A percentile compares a stretch with the other conserved stretches of the same genome.
Conservation (phyloP, 78 protist species). For the Isochrysis galbana region DNA sequence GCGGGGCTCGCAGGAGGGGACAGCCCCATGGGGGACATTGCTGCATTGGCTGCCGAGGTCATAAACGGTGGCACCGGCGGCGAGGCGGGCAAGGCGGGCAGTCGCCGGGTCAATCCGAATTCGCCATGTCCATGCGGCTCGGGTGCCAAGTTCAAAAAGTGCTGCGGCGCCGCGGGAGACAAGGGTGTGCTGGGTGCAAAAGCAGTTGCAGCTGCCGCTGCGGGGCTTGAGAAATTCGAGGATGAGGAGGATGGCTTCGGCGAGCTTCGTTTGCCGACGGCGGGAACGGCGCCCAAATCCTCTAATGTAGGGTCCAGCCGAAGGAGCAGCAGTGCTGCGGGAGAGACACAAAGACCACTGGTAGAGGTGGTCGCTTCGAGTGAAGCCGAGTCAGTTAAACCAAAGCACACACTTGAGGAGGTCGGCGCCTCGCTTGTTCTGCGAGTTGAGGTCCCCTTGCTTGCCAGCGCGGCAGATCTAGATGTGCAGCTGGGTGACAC, state of each 20-base stretch:
- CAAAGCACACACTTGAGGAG: not conserved
- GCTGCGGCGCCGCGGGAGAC: not conserved
- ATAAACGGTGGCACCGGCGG: not conserved
- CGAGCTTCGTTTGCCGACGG: no score
- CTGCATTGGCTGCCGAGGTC: not conserved
- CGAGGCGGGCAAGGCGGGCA: not conserved
- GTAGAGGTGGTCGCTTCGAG: not conserved
- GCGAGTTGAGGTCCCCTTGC: not conserved
- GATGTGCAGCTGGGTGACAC: not conserved
- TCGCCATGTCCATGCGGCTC: no score
- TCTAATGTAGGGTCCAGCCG: no score
- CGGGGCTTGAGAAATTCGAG: no score
- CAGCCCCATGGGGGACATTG: not conserved
- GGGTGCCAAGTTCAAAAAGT: no score
- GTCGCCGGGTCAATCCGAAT: not conserved
- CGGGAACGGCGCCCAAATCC: no score
- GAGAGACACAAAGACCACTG: not conserved
- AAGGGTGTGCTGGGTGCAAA: no score
- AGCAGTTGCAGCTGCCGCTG: no score
- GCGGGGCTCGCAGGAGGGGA: not conserved
- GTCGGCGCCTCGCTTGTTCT: not conserved
- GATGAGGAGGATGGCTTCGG: not conserved
- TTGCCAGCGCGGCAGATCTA: not conserved
- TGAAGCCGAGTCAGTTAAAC: not conserved
- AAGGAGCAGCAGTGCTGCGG: not conserved